Evolutionary conservation across 352 stramenopile species (phyloP), one percentile per base, ranked within the genome.

Genomic region (Globisporangium alternatum): DNA sequence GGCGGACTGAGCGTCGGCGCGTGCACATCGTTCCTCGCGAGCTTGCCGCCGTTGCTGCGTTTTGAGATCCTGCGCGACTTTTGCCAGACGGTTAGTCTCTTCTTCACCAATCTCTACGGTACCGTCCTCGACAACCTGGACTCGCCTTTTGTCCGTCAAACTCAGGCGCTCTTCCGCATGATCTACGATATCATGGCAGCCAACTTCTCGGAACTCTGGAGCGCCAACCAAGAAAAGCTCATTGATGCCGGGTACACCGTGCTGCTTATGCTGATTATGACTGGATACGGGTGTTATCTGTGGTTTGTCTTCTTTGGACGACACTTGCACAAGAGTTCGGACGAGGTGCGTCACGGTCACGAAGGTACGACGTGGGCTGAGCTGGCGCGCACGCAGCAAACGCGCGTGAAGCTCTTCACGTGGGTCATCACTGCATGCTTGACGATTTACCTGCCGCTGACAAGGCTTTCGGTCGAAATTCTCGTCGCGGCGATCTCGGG

Each of bases 41-140:
- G 45, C 45, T 69, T 84, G 12, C 76, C 76, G 17, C 70, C 74
- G 10, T 52, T 84, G 15, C 53, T 81, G 30, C 71, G 74, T 9
- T 51, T 85, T 8, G 76, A 81, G 21, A 82, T 85, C 28, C 47
- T 71, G n/a, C 74, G 76, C 3, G 76, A 85, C 22, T 85, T 81
- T 43, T 70, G 70, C n/a, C 74, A 82, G 54, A 79, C 72, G 0
- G 64, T 74, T 2, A 74, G 72, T 17, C 62, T 85, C 7, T 77
- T 85, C 35, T 80, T 85, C 68, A 68, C 65, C 17, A 71, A 72
- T 7, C 52, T 85, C 33, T 80, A 82, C 51, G 66, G 37, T 25
- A 53, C 69, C 10, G 57, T 77, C 8, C 39, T 77, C 3, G 56
- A 72, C 2, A 60, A 77, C 22, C 63, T 71, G 13, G 49, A 74